Conservation (phyloP, 306 rosid species). For the Echinosophora koreensis region DNA sequence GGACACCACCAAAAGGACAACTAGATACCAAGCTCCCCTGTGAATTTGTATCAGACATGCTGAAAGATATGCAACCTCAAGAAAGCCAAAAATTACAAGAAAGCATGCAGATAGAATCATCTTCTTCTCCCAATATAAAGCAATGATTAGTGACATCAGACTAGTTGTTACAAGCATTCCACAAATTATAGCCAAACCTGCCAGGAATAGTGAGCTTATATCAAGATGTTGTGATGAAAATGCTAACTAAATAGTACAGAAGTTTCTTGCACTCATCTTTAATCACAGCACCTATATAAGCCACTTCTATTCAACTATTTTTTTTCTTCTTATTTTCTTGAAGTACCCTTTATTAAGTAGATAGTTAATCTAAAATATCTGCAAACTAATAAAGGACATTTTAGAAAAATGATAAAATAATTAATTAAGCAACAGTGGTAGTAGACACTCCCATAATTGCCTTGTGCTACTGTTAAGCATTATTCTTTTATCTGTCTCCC, state of each 20-base stretch:
- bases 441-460: background rate
- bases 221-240: conserved; percentile 19
- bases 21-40: conserved; percentile 81
- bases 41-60: conserved; percentile 77
- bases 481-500: conserved; percentile 18
- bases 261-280: background rate
- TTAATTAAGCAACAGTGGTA: background rate
- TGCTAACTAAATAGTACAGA: background rate
- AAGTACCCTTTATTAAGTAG: too few species aligned
- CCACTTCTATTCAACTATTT: background rate
- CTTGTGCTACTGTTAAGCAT: background rate
- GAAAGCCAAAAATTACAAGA: conserved; percentile 63
- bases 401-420: background rate
- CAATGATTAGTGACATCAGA: conserved; percentile 80
- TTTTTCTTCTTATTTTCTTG: too few species aligned
- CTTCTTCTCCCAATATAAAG: conserved; percentile 80
- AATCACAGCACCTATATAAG: background rate
- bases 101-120: conserved; percentile 56
- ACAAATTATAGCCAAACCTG: conserved; percentile 75
- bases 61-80: conserved; percentile 71
- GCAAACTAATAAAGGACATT: background rate
- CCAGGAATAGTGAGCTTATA: conserved; percentile 22
- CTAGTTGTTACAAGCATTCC: conserved; percentile 87
- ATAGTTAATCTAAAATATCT: too few species aligned
- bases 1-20: conserved; percentile 60